phyloP scores from a whole-genome alignment of 148 eudicot species.

The Limonium bicolor region DNA sequence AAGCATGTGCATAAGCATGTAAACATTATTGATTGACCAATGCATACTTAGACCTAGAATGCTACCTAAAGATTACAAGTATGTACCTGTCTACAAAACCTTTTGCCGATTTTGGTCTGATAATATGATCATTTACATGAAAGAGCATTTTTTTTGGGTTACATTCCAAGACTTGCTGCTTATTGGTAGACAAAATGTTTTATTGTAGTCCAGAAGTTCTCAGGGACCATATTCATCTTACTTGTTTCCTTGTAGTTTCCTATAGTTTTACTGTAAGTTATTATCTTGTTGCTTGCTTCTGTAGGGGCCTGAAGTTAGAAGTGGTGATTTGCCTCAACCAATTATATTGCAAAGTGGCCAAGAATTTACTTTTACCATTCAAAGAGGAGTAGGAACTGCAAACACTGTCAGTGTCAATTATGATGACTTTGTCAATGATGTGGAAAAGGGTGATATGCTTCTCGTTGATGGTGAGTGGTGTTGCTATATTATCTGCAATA shows the following conservation, averaged over 20 bases:
- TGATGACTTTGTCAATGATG: slow-evolving; percentile 96
- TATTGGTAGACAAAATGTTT: too few relatives aligned
- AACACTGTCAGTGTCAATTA: slow-evolving; percentile 94
- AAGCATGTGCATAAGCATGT: too few relatives aligned
- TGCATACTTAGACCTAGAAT: too few relatives aligned
- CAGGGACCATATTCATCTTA: background rate
- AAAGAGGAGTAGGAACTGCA: slow-evolving; percentile 83
- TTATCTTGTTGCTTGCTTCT: slow-evolving; percentile 3
- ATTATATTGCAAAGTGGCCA: slow-evolving; percentile 58
- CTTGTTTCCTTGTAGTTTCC: background rate
- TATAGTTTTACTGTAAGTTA: background rate
- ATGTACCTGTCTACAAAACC: too few relatives aligned
- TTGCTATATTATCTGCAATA: too few relatives aligned
- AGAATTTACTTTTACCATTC: slow-evolving; percentile 87
- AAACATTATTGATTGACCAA: too few relatives aligned
- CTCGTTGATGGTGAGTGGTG: slow-evolving; percentile 99
- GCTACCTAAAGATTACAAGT: too few relatives aligned
- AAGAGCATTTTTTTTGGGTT: too few relatives aligned
- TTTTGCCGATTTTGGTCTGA: too few relatives aligned
- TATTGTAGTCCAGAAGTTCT: too few relatives aligned
- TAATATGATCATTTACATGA: too few relatives aligned
- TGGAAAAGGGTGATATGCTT: slow-evolving; percentile 92
- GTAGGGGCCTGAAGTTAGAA: slow-evolving; percentile 98
- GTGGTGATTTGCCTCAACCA: slow-evolving; percentile 99
- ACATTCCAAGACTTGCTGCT: too few relatives aligned